A percentile compares a stretch with the other conserved stretches of the same genome.
Evolutionary conservation across 306 rosid genomes (phyloP).

Genomic region (Pyrus bretschneideri): DNA sequence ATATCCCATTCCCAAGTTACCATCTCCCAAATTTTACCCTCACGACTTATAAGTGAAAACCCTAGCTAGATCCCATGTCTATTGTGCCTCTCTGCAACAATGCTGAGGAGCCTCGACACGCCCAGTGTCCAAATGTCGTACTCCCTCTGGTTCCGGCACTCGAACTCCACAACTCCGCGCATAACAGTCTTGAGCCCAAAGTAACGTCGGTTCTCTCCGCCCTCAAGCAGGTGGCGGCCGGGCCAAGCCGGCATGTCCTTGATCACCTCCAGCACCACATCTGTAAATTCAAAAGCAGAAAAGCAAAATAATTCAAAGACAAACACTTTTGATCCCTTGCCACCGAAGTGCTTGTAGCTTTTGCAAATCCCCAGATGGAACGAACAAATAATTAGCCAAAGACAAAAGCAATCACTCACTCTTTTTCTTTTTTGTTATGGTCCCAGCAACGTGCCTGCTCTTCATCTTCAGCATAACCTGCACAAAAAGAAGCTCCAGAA

Average conservation of each 20-base stretch:
- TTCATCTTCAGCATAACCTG: slow-evolving; percentile 97
- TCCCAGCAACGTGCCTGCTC: slow-evolving; percentile 98
- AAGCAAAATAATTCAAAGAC: slow-evolving; percentile 17
- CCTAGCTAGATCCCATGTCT: slow-evolving; percentile 41
- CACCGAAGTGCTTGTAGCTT: slow-evolving; percentile 37
- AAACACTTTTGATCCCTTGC: slow-evolving; percentile 25
- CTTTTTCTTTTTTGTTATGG: slow-evolving; percentile 99
- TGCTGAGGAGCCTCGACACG: slow-evolving; percentile 64
- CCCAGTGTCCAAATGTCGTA: slow-evolving; percentile 93
- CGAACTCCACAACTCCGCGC: slow-evolving; percentile 84
- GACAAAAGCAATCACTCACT: slow-evolving; percentile 74
- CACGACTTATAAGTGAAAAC: background rate
- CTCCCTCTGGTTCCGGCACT: slow-evolving; percentile 72
- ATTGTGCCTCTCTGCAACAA: slow-evolving; percentile 53
- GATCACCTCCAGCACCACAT: slow-evolving; percentile 67
- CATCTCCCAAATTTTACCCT: slow-evolving; percentile 15
- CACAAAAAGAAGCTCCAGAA: slow-evolving; percentile 40
- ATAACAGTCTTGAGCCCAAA: slow-evolving; percentile 69
- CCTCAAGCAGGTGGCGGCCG: slow-evolving; percentile 81
- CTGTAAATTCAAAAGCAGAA: slow-evolving; percentile 34
- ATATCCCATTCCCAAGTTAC: slow-evolving; percentile 9
- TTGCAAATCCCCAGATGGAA: slow-evolving; percentile 77
- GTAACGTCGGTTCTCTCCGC: slow-evolving; percentile 81
- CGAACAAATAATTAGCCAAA: slow-evolving; percentile 36
- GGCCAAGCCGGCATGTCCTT: slow-evolving; percentile 94